These are phyloP conservation scores for Fusarium clavum DNA, from an alignment of 2,329 filamentous ascomycete species.

Conservation along the genomic window DNA sequence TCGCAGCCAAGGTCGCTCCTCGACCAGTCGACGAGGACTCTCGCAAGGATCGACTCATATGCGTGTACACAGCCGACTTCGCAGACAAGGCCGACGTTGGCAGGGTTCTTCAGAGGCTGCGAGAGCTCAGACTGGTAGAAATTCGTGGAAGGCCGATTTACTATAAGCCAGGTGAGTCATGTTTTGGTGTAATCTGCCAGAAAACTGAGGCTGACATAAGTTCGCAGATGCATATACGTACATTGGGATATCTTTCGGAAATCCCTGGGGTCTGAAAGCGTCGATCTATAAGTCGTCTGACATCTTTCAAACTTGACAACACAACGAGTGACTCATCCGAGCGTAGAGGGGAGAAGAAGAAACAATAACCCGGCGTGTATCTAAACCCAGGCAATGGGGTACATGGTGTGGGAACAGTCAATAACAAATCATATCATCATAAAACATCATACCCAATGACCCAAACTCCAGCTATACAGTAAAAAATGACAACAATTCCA, in stretches of 20 bases:
- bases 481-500: slow-evolving; percentile 16
- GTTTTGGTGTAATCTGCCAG: background rate
- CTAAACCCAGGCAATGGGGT: background rate
- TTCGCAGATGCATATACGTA: slow-evolving; percentile 74
- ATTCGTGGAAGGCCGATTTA: slow-evolving; percentile 67
- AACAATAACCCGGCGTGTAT: background rate
- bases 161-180: slow-evolving; percentile 77
- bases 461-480: slow-evolving; percentile 25
- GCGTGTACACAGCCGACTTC: slow-evolving; percentile 83
- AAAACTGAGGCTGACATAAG: slow-evolving; percentile 26
- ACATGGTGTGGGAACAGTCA: slow-evolving; percentile 2
- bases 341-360: background rate
- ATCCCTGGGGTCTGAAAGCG: slow-evolving; percentile 71
- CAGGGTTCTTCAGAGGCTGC: slow-evolving; percentile 72
- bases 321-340: slow-evolving; percentile 20
- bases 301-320: slow-evolving; percentile 45
- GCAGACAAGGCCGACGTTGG: slow-evolving; percentile 74
- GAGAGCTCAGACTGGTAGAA: slow-evolving; percentile 70
- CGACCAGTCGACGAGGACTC: slow-evolving; percentile 56
- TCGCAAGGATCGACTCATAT: slow-evolving; percentile 69
- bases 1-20: slow-evolving; percentile 77
- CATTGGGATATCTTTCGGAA: slow-evolving; percentile 69
- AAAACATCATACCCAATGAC: slow-evolving; percentile 8
- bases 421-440: slow-evolving; percentile 32
- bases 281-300: slow-evolving; percentile 66